phyloP scores from a whole-genome alignment of 805 yeast species.

The Schizosaccharomyces cryophilus region DNA sequence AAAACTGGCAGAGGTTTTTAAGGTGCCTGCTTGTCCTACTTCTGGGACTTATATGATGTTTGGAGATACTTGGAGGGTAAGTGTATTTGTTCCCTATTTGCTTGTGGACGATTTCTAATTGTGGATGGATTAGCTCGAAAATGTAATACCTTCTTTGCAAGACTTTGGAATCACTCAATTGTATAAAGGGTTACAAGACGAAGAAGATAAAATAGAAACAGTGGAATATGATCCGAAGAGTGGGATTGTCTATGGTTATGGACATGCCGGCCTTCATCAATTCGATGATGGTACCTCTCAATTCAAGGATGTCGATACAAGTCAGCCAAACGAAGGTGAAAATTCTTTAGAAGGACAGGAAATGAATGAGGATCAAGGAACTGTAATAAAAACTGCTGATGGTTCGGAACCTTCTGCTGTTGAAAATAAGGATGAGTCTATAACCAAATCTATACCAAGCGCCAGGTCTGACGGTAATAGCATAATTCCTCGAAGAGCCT shows the following conservation, averaged over 20 bases:
- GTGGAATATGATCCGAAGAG: neutral
- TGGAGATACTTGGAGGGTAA: slow-evolving; percentile 63
- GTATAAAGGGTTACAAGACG: slow-evolving; percentile 19
- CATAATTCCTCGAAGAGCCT: neutral
- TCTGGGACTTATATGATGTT: slow-evolving; percentile 54
- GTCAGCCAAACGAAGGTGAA: neutral
- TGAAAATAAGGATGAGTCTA: neutral
- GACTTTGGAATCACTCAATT: slow-evolving; percentile 60
- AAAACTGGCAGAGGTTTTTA: slow-evolving; percentile 18
- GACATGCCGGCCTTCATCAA: neutral
- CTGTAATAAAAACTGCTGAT: neutral
- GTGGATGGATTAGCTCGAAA: slow-evolving; percentile 17
- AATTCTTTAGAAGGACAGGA: neutral
- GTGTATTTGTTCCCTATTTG: neutral
- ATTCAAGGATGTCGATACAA: neutral
- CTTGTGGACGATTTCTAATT: too few relatives aligned
- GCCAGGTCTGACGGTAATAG: neutral
- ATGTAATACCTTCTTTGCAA: slow-evolving; percentile 48
- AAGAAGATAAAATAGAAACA: slow-evolving; percentile 8
- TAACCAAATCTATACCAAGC: neutral
- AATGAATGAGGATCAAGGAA: neutral
- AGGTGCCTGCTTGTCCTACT: slow-evolving; percentile 15
- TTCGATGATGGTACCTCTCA: neutral
- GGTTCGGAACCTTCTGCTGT: neutral
- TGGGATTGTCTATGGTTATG: neutral